Evolutionary conservation across 2,329 filamentous ascomycete species (phyloP).

Genomic region (Penicillium rolfsii): DNA sequence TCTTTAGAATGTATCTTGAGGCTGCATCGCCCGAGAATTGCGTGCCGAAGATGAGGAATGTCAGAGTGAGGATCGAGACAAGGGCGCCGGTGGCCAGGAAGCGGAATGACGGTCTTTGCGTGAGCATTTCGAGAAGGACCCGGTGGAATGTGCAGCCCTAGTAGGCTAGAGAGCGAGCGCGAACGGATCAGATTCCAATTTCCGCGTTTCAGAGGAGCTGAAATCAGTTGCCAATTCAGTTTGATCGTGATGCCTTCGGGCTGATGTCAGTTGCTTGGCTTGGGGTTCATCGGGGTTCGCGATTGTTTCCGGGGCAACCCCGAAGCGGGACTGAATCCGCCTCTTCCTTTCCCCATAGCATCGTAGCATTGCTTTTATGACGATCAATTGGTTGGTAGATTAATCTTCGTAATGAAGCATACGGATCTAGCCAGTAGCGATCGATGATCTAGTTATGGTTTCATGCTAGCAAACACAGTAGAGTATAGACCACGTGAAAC

Average conservation of each 20-base stretch:
- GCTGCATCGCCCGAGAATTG: slow-evolving; percentile 23
- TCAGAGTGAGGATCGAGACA: slow-evolving; percentile 31
- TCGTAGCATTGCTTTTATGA: too few relatives aligned
- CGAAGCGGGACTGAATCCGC: not conserved
- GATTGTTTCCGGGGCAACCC: slow-evolving; percentile 37
- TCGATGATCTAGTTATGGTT: too few relatives aligned
- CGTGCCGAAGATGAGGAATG: slow-evolving; percentile 33
- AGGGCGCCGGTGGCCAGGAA: slow-evolving; percentile 34
- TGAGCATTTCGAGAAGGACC: slow-evolving; percentile 19
- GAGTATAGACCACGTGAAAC: not conserved
- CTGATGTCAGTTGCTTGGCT: not conserved
- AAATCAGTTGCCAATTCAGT: not conserved
- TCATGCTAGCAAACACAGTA: too few relatives aligned
- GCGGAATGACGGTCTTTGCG: slow-evolving; percentile 32
- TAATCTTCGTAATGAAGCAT: too few relatives aligned
- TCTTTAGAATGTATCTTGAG: slow-evolving; percentile 31
- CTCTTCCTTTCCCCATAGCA: too few relatives aligned
- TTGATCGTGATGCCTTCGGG: not conserved
- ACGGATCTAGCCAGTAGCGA: too few relatives aligned
- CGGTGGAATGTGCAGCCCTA: slow-evolving; percentile 1
- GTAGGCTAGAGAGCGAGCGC: not conserved
- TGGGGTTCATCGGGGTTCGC: slow-evolving; percentile 3
- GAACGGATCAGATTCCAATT: not conserved
- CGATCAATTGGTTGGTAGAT: too few relatives aligned
- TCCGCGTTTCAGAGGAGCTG: not conserved